These are phyloP conservation scores for Cladophialophora immunda DNA, from an alignment of 2,329 filamentous ascomycete species.

Conservation along the genomic window DNA sequence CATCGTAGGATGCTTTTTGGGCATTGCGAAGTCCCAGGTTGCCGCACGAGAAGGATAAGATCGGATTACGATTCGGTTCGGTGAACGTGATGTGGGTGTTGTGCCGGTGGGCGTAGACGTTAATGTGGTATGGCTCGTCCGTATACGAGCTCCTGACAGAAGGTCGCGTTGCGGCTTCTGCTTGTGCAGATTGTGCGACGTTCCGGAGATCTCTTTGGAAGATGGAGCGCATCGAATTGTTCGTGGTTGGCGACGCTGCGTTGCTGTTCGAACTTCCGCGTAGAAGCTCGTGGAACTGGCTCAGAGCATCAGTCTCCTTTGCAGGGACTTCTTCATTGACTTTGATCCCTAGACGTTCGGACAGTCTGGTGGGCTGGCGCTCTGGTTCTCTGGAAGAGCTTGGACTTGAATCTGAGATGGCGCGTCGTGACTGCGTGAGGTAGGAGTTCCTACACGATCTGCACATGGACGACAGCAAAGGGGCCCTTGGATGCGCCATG, in stretches of 20 bases:
- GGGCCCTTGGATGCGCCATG: conserved; percentile 31
- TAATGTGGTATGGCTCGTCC: conserved; percentile 79
- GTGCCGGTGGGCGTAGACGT: conserved; percentile 87
- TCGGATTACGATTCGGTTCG: conserved; percentile 77
- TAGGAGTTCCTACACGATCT: conserved; percentile 32
- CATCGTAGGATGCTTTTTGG: conserved; percentile 83
- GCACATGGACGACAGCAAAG: conserved; percentile 35
- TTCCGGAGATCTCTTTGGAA: conserved; percentile 17
- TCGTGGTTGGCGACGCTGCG: conserved; percentile 3
- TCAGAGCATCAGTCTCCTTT: conserved; percentile 1
- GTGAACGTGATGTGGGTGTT: conserved; percentile 95
- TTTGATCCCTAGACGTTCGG: conserved; percentile 25
- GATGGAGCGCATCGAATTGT: conserved; percentile 11
- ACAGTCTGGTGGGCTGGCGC: conserved; percentile 15
- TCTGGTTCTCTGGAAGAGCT: conserved; percentile 8
- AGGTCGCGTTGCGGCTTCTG: conserved; percentile 29
- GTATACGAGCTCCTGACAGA: conserved; percentile 21
- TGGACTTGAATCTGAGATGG: conserved; percentile 20
- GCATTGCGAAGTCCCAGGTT: conserved; percentile 92
- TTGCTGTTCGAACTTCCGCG: conserved; percentile 10
- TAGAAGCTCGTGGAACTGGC: conserved; percentile 22
- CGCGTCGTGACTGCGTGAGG: conserved; percentile 23
- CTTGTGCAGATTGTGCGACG: conserved; percentile 28
- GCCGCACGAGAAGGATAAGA: conserved; percentile 82
- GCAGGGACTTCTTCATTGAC: conserved; percentile 14